Percentiles rank a stretch among this genome's conserved stretches.
Conservation (phyloP, 1,139 yeast species). For the Yamadazyma diddensiae region DNA sequence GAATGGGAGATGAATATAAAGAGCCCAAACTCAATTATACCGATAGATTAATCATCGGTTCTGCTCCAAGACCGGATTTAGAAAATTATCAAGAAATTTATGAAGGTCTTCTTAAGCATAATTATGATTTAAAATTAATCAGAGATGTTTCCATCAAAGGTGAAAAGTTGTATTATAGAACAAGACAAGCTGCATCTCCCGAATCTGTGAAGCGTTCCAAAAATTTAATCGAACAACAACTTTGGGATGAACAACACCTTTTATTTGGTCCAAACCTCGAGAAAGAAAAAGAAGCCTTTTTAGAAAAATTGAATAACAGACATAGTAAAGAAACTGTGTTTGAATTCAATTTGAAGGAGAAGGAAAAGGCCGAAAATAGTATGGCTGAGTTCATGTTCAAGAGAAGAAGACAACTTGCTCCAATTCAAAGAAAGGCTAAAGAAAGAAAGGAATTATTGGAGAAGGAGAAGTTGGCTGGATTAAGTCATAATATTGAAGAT, state of each 20-base stretch:
- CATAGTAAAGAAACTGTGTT: slow-evolving; percentile 85
- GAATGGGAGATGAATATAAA: slow-evolving; percentile 38
- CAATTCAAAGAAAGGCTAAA: slow-evolving; percentile 73
- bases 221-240: slow-evolving; percentile 67
- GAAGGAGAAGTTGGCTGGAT: slow-evolving; percentile 73
- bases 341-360: slow-evolving; percentile 65
- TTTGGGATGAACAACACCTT: slow-evolving; percentile 86
- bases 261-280: slow-evolving; percentile 73
- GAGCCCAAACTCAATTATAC: slow-evolving; percentile 68
- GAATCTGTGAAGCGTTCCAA: slow-evolving; percentile 85
- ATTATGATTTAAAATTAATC: slow-evolving; percentile 67
- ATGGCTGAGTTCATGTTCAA: slow-evolving; percentile 81
- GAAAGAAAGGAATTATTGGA: slow-evolving; percentile 69
- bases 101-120: slow-evolving; percentile 55
- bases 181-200: slow-evolving; percentile 80
- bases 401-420: slow-evolving; percentile 84
- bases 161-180: slow-evolving; percentile 80
- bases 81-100: slow-evolving; percentile 75
- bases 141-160: slow-evolving; percentile 80
- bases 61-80: slow-evolving; percentile 68
- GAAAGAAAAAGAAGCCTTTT: slow-evolving; percentile 67
- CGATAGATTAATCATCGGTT: slow-evolving; percentile 77
- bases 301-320: slow-evolving; percentile 69
- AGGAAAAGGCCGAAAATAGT: slow-evolving; percentile 55
- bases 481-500: slow-evolving; percentile 69